Conservation (phyloP, 2,329 filamentous ascomycete genomes). For the Exophiala aquamarina region DNA sequence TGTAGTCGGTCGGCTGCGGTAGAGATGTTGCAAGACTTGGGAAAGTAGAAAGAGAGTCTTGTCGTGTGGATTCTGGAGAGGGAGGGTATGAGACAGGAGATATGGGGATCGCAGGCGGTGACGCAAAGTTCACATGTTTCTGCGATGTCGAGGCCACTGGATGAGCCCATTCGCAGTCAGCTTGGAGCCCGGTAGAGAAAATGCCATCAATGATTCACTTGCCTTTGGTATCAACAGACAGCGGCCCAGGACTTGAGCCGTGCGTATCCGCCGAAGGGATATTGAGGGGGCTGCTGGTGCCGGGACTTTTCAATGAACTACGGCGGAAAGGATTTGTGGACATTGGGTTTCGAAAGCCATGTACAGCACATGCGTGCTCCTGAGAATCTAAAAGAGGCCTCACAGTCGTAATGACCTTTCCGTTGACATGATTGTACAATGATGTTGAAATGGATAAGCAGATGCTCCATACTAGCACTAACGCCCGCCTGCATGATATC, state of each 20-base stretch:
- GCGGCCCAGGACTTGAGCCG: conserved; percentile 18
- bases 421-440: too few species aligned
- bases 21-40: conserved; percentile 12
- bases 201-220: neutral
- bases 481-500: too few species aligned
- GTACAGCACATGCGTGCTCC: conserved; percentile 31
- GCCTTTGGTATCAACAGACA: conserved; percentile 27
- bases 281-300: conserved; percentile 29
- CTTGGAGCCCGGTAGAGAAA: neutral
- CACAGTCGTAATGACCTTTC: too few species aligned
- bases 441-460: too few species aligned
- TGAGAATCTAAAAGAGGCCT: conserved; percentile 3
- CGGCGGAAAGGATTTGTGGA: conserved; percentile 50
- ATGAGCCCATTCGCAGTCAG: neutral
- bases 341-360: conserved; percentile 40
- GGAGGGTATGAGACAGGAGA: conserved; percentile 27
- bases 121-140: conserved; percentile 29
- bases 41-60: conserved; percentile 18
- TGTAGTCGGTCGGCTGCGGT: conserved; percentile 15
- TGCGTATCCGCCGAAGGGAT: conserved; percentile 20
- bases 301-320: conserved; percentile 37
- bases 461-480: too few species aligned
- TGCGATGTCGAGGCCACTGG: conserved; percentile 17
- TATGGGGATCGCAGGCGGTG: conserved; percentile 26
- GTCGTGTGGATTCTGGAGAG: conserved; percentile 28